Conservation (phyloP, 345 rosid species). For the Passiflora organensis region DNA sequence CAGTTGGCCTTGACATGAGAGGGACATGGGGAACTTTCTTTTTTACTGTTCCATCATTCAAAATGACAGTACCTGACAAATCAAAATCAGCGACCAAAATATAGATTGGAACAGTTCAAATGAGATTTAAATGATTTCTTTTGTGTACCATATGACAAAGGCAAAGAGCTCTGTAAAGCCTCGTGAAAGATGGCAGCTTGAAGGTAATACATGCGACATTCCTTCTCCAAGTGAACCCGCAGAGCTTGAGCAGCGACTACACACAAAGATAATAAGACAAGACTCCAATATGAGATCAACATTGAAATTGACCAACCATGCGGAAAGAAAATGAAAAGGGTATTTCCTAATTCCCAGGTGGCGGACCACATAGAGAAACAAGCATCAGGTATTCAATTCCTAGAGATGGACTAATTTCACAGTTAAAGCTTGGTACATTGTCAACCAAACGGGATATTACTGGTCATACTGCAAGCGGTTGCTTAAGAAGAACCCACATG, state of each 20-base stretch:
- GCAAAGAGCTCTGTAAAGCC: slow-evolving; percentile 51
- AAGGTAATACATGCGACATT: slow-evolving; percentile 47
- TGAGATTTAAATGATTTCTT: slow-evolving; percentile 1
- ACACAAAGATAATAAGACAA: slow-evolving; percentile 7
- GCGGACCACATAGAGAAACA: no score
- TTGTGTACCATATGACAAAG: slow-evolving; percentile 35
- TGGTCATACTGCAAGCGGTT: background rate
- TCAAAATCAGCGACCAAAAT: slow-evolving; percentile 9
- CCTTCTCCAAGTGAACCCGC: slow-evolving; percentile 56
- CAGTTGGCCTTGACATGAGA: slow-evolving; percentile 68
- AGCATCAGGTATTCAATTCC: no score
- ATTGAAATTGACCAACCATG: no score
- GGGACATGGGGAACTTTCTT: slow-evolving; percentile 58
- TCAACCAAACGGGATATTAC: background rate
- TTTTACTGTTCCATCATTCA: slow-evolving; percentile 24
- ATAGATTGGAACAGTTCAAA: slow-evolving; percentile 9
- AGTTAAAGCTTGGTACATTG: no score
- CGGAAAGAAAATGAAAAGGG: no score
- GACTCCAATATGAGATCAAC: background rate
- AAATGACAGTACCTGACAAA: slow-evolving; percentile 36
- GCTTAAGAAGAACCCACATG: background rate
- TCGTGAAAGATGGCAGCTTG: slow-evolving; percentile 72
- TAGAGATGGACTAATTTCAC: no score
- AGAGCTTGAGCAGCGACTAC: slow-evolving; percentile 59
- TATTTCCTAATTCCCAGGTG: no score